phyloP scores from a whole-genome alignment of 306 rosid species.

The Delonix regia region DNA sequence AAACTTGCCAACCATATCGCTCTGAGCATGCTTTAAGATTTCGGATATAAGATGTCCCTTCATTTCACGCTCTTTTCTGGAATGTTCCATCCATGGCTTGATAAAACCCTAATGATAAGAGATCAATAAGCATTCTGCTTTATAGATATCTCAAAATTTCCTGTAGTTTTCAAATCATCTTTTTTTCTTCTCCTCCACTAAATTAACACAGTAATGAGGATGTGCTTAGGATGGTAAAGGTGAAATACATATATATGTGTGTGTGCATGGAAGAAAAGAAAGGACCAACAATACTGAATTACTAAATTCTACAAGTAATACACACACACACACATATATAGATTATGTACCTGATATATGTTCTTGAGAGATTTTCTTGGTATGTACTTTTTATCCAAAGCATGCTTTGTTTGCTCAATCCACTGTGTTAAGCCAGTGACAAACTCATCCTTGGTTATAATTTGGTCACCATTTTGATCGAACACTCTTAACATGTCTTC shows the following conservation, averaged over 20 bases:
- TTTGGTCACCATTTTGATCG: slow-evolving; percentile 54
- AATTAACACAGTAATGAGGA: background rate
- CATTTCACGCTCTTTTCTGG: slow-evolving; percentile 46
- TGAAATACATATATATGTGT: too few relatives aligned
- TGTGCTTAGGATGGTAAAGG: background rate
- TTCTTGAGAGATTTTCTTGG: slow-evolving; percentile 49
- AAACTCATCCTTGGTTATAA: slow-evolving; percentile 60
- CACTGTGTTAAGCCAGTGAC: slow-evolving; percentile 58
- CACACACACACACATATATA: background rate
- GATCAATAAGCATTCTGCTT: slow-evolving; percentile 6
- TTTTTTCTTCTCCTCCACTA: background rate
- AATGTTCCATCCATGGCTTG: slow-evolving; percentile 61
- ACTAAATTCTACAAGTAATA: background rate
- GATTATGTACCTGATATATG: slow-evolving; percentile 42
- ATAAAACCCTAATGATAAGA: slow-evolving; percentile 37
- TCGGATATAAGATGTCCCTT: slow-evolving; percentile 48
- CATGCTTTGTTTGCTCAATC: slow-evolving; percentile 50
- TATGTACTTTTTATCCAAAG: slow-evolving; percentile 46
- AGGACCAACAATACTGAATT: too few relatives aligned
- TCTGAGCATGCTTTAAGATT: slow-evolving; percentile 46
- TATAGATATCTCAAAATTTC: background rate
- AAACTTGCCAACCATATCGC: slow-evolving; percentile 41
- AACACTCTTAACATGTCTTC: slow-evolving; percentile 49
- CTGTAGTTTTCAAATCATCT: background rate
- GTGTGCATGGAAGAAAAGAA: background rate